Conservation (phyloP, 176 grass and related monocot genomes). For the Triticum dicoccoides region DNA sequence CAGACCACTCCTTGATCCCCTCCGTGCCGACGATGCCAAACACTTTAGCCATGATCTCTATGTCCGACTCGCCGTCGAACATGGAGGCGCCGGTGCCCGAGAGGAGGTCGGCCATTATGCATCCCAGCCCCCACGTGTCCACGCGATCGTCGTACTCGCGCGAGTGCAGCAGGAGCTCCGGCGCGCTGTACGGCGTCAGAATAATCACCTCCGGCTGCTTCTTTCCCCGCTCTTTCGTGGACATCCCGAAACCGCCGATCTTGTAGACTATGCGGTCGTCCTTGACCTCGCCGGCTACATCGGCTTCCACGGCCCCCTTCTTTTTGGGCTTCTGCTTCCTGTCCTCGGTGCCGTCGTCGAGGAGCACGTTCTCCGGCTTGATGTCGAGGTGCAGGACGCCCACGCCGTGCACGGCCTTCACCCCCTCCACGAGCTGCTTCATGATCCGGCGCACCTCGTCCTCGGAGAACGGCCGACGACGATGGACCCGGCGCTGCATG, state of each 20-base stretch:
- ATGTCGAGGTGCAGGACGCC: no score
- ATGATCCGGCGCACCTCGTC: no score
- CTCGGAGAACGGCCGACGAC: no score
- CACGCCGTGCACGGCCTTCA: no score
- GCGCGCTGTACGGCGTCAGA: background rate
- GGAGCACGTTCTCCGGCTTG: no score
- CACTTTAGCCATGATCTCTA: background rate
- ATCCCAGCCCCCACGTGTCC: background rate
- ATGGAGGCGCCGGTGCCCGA: background rate
- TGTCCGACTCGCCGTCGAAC: background rate
- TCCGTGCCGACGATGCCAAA: background rate
- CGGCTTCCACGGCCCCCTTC: no score
- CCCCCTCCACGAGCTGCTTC: no score
- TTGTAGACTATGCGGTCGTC: background rate
- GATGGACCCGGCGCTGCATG: no score
- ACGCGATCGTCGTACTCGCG: background rate
- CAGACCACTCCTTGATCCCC: background rate
- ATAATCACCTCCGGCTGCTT: background rate
- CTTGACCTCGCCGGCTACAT: no score
- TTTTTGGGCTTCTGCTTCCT: no score
- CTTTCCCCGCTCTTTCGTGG: background rate
- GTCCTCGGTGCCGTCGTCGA: no score
- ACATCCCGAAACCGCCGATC: background rate
- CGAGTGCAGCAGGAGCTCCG: conserved; percentile 1
- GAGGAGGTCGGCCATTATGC: background rate